phyloP scores from a whole-genome alignment of 495 filamentous ascomycete species.

The Halenospora varia region DNA sequence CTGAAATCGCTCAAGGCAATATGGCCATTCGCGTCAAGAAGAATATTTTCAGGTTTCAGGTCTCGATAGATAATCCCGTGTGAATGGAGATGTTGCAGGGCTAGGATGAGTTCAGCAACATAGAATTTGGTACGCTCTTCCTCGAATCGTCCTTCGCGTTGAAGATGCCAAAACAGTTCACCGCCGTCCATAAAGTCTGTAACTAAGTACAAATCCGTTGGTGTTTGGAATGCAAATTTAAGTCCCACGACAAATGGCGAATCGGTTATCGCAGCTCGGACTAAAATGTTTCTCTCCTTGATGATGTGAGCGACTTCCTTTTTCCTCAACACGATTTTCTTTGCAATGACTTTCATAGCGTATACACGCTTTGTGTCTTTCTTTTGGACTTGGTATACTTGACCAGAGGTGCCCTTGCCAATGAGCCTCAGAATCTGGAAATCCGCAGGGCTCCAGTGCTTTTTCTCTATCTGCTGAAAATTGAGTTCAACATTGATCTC shows the following conservation, averaged over 20 bases:
- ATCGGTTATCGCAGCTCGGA: conserved; percentile 87
- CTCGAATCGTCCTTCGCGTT: conserved; percentile 91
- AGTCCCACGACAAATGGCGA: conserved; percentile 93
- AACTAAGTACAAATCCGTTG: conserved; percentile 88
- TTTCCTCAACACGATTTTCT: conserved; percentile 99
- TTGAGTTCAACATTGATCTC: conserved; percentile 83
- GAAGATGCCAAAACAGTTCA: conserved; percentile 94
- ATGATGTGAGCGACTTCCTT: conserved; percentile 96
- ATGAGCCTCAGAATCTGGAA: conserved; percentile 93
- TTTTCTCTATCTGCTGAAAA: conserved; percentile 63
- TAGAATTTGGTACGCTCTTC: conserved; percentile 95
- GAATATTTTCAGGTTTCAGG: conserved; percentile 77
- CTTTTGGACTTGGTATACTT: conserved; percentile 96
- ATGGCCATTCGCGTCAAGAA: conserved; percentile 79
- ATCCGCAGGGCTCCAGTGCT: conserved; percentile 87
- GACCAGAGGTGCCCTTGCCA: conserved; percentile 93
- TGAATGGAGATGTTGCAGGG: conserved; percentile 87
- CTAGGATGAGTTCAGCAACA: conserved; percentile 92
- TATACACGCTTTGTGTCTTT: conserved; percentile 92
- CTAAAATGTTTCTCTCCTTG: conserved; percentile 91
- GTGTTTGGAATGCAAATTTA: conserved; percentile 96
- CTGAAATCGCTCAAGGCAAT: conserved; percentile 84
- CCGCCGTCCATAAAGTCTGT: conserved; percentile 98
- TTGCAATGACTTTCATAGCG: conserved; percentile 96
- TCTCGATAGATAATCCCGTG: conserved; percentile 96